Conservation (phyloP, 345 rosid genomes). For the Citrus mangshanensis region DNA sequence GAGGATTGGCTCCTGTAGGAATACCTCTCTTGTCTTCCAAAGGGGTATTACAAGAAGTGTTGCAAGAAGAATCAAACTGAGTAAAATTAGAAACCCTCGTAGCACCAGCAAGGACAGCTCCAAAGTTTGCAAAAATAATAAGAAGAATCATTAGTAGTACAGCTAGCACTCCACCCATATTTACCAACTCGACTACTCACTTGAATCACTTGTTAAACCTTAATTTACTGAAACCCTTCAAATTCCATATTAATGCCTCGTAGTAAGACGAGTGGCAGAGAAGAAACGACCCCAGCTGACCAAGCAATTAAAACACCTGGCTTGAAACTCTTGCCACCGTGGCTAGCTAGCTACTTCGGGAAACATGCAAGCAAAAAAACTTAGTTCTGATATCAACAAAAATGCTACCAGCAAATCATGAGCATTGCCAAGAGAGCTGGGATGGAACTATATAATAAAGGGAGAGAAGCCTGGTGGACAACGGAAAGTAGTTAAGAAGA, state of each 20-base stretch:
- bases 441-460: neutral
- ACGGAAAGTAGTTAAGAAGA: neutral
- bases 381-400: neutral
- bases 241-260: neutral
- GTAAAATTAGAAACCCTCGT: conserved; percentile 7
- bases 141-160: conserved; percentile 13
- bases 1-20: conserved; percentile 43
- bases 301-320: neutral
- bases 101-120: neutral
- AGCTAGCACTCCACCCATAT: conserved; percentile 6
- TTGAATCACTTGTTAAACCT: neutral
- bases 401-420: neutral
- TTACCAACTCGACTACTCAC: neutral
- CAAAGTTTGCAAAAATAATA: conserved; percentile 21
- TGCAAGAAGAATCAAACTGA: conserved; percentile 13
- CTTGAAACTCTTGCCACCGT: neutral
- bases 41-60: conserved; percentile 15
- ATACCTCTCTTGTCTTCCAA: conserved; percentile 42
- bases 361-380: neutral
- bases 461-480: neutral
- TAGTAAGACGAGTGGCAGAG: neutral
- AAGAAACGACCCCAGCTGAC: neutral
- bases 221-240: neutral
- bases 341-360: neutral
- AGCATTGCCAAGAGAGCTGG: neutral